phyloP scores from a whole-genome alignment of 495 filamentous ascomycete genomes.

The Trichocladium uniseriatum region DNA sequence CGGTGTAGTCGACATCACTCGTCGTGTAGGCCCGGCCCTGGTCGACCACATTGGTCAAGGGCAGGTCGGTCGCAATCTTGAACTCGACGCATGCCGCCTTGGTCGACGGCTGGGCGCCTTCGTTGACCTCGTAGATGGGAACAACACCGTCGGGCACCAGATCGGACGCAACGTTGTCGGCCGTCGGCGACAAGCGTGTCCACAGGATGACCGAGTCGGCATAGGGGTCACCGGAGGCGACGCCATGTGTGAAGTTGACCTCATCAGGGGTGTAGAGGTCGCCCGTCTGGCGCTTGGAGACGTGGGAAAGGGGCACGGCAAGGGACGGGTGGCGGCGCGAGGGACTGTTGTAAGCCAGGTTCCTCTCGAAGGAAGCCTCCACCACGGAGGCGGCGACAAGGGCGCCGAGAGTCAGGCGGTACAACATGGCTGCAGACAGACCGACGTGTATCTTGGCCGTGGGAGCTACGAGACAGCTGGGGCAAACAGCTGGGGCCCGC shows the following conservation, averaged over 20 bases:
- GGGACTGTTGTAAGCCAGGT: conserved; percentile 10
- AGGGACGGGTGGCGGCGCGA: conserved; percentile 10
- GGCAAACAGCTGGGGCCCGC: background rate
- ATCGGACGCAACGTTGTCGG: conserved; percentile 46
- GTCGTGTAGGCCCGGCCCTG: conserved; percentile 46
- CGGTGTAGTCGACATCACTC: conserved; percentile 60
- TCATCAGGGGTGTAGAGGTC: conserved; percentile 13
- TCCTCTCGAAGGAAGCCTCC: conserved; percentile 9
- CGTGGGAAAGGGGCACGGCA: conserved; percentile 8
- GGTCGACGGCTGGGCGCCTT: conserved; percentile 26
- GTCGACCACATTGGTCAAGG: conserved; percentile 18
- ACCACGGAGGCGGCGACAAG: conserved; percentile 3
- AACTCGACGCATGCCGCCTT: conserved; percentile 52
- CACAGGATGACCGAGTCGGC: conserved; percentile 55
- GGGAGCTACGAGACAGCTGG: background rate
- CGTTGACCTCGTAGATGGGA: conserved; percentile 47
- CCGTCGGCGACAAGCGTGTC: conserved; percentile 53
- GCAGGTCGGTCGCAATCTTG: conserved; percentile 32
- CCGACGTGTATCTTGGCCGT: background rate
- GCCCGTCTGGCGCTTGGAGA: conserved; percentile 7
- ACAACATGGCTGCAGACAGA: background rate
- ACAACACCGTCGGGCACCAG: conserved; percentile 44
- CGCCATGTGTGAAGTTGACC: conserved; percentile 57
- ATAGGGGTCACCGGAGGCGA: conserved; percentile 63
- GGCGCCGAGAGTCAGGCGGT: background rate